Base-by-base conservation (phyloP, 1,284 basidiomycete species). In the Lentinula novae-zelandiae region DNA sequence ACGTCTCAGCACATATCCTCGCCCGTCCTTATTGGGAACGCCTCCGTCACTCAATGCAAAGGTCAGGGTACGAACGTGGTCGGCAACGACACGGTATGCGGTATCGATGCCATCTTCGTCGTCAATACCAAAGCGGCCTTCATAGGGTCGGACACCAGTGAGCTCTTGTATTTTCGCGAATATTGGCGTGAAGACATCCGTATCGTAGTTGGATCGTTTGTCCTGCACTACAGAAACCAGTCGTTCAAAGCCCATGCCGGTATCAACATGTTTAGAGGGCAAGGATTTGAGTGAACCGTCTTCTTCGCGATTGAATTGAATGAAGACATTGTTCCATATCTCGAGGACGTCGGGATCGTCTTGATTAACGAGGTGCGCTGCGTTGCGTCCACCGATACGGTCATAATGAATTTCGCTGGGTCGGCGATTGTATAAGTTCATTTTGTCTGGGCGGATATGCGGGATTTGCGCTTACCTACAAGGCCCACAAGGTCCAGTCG, bases 281-380 rank as follows among this genome's bases (percentile, higher is more conserved):
- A 99, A 83, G 1, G 86, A 66, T 62, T 86, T 87, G 15, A 99
- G 82, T 15, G 87, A 86, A 57, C 92, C 92, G 64, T 95, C 91
- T 46, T 88, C 84, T 75, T 98, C 96, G 46, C 96, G 91, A 75
- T 99, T 99, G 81, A 92, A 99, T 70, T 98, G 95, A 71, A 99
- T 98, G 75, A 98, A 99, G 61, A 99, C 96, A 74, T 97, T 97
- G 81, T 99, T 99, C 96, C 96, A 99, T 69, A 99, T 96, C 76
- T 99, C 97, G 63, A 99, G 83, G 5, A 99, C 96, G 67, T 96
- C 87, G 4, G 96, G 93, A 71, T 99, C 95, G 73, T 98, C 95
- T 69, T 89, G 83, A 75, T 98, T 98, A 69, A 99, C 96, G 57
- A 97, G 87, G 69, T 90, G 81, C 5, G 95, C 85, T 50, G 95